Evolutionary conservation across 225 moss, liverwort and hornwort genomes (phyloP).

Genomic region (Antitrichia curtipendula): DNA sequence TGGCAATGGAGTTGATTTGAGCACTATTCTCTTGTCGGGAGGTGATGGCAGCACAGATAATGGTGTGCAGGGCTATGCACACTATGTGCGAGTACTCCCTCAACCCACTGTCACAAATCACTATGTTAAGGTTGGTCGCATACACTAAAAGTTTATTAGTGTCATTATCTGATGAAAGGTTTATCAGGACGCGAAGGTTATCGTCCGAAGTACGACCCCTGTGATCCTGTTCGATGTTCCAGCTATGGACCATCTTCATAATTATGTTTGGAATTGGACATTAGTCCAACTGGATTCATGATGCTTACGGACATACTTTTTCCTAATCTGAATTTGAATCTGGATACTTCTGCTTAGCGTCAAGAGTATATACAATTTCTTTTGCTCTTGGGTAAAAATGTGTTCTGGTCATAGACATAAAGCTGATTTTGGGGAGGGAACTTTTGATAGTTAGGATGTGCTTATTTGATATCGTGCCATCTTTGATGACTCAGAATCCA

Average conservation of each 20-base stretch:
- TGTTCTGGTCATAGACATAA: background rate
- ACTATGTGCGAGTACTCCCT: constrained; percentile 76
- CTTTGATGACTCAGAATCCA: constrained; percentile 64
- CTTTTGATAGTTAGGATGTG: background rate
- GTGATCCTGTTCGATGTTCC: background rate
- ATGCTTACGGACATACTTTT: background rate
- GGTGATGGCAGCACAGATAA: constrained; percentile 37
- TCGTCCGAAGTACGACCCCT: background rate
- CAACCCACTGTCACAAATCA: constrained; percentile 88
- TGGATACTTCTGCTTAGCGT: background rate
- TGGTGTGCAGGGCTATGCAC: constrained; percentile 63
- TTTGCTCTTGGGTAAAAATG: background rate
- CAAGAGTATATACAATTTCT: background rate
- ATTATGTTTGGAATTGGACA: background rate
- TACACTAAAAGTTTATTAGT: background rate
- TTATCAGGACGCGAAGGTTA: background rate
- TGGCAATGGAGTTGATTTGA: constrained; percentile 19
- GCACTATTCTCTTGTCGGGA: constrained; percentile 46
- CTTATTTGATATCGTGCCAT: background rate
- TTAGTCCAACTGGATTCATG: background rate
- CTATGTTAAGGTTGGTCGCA: constrained; percentile 67
- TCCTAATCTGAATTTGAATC: background rate
- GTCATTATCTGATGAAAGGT: background rate
- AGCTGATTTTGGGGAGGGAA: background rate
- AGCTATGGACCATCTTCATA: background rate